A percentile compares a stretch with the other conserved stretches of the same genome.
phyloP scores from a whole-genome alignment of 1,284 basidiomycete species.

The Ustilago cynodontis region DNA sequence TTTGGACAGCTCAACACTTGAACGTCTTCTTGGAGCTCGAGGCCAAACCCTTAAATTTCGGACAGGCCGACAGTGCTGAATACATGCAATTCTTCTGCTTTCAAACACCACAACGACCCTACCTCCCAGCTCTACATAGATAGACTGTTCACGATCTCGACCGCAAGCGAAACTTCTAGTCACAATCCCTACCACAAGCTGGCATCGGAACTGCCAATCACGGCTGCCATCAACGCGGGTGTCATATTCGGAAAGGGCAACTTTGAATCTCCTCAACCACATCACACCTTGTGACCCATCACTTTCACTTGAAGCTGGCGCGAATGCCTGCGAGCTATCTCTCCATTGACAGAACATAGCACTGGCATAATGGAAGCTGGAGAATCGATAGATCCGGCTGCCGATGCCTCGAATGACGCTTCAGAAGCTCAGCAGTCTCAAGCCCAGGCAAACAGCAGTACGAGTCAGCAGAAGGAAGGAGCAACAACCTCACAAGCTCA shows the following conservation, averaged over 20 bases:
- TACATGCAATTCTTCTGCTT: neutral
- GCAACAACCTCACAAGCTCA: slow-evolving; percentile 8
- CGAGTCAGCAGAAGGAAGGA: neutral
- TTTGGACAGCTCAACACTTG: slow-evolving; percentile 16
- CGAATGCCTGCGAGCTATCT: neutral
- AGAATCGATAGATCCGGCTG: slow-evolving; percentile 45
- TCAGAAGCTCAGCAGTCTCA: slow-evolving; percentile 8
- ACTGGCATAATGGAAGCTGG: slow-evolving; percentile 41
- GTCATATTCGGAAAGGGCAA: neutral
- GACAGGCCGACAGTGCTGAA: neutral
- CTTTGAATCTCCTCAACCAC: neutral
- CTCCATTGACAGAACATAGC: slow-evolving; percentile 15
- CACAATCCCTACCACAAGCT: neutral
- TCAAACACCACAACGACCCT: neutral
- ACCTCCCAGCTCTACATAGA: too few species aligned
- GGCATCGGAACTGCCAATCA: neutral
- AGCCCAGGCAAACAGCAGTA: neutral
- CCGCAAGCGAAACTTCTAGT: neutral
- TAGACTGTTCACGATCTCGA: neutral
- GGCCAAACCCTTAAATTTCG: slow-evolving; percentile 2
- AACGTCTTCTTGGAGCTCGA: slow-evolving; percentile 10
- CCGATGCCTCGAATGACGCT: slow-evolving; percentile 5
- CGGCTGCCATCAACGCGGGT: neutral
- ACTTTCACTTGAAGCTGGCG: neutral
- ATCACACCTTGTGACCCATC: neutral